Evolutionary conservation across 108 stramenopile species (phyloP).

Genomic region (Fistulifera pelliculosa): DNA sequence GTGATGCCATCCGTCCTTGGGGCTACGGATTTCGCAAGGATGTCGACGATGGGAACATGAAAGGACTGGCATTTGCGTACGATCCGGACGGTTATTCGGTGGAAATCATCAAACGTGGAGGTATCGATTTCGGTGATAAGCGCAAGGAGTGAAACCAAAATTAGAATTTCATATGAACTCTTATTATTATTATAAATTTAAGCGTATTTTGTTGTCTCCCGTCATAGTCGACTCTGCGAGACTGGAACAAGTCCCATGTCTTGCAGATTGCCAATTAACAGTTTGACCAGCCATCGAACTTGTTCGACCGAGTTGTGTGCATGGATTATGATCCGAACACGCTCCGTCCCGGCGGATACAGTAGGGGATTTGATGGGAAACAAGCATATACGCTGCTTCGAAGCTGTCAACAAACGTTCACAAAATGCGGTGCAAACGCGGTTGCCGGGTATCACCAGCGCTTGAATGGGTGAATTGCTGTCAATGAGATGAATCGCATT

Average conservation of each 20-base stretch:
- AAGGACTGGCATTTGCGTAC: conserved; percentile 78
- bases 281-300: conserved; percentile 35
- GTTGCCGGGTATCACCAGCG: conserved; percentile 87
- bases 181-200: no score
- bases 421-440: conserved; percentile 54
- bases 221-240: no score
- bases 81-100: conserved; percentile 84
- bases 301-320: conserved; percentile 76
- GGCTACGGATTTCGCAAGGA: conserved; percentile 79
- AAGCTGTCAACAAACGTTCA: conserved; percentile 24
- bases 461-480: conserved; percentile 77
- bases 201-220: no score
- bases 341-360: conserved; percentile 86
- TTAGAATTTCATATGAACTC: no score
- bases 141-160: conserved; percentile 9
- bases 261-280: conserved; percentile 1
- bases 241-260: not conserved
- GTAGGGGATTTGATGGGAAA: conserved; percentile 92
- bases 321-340: conserved; percentile 88
- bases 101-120: conserved; percentile 75
- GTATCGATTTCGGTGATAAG: conserved; percentile 68
- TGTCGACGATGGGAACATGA: conserved; percentile 80
- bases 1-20: conserved; percentile 64
- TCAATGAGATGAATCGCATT: conserved; percentile 1
- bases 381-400: conserved; percentile 54